A percentile compares a stretch with the other conserved stretches of the same genome.
These are phyloP conservation scores for Fusarium avenaceum DNA, from an alignment of 2,329 filamentous ascomycete genomes.

Conservation along the genomic window DNA sequence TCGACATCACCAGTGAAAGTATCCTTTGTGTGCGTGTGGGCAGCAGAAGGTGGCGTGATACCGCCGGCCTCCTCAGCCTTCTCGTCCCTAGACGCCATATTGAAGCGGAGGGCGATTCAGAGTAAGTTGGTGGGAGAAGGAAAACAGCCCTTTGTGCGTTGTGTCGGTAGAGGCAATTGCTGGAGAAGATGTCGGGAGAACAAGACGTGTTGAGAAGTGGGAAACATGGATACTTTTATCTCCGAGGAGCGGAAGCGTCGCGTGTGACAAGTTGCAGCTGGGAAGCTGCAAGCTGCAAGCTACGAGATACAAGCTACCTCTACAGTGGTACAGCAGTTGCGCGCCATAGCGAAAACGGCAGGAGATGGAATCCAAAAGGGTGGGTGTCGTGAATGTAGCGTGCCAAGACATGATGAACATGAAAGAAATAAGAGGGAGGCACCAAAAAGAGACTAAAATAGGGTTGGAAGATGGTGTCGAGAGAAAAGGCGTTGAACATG, in stretches of 20 bases:
- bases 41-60: constrained; percentile 30
- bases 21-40: constrained; percentile 29
- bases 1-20: background rate
- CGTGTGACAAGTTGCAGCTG: background rate
- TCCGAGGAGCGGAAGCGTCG: constrained; percentile 1
- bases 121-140: background rate
- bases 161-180: background rate
- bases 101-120: background rate
- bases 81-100: constrained; percentile 46
- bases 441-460: background rate
- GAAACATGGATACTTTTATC: constrained; percentile 34
- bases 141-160: background rate
- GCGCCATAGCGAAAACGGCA: constrained; percentile 46
- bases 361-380: constrained; percentile 25
- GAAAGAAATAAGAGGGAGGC: background rate
- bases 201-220: background rate
- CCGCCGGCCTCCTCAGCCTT: constrained; percentile 36
- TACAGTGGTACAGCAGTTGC: background rate
- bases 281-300: background rate
- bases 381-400: constrained; percentile 8
- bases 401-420: constrained; percentile 41
- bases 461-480: background rate
- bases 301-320: no score
- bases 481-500: background rate
- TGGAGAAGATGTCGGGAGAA: background rate